These are phyloP conservation scores for Rhododendron simsii DNA, from an alignment of 148 eudicot species.

Conservation along the genomic window DNA sequence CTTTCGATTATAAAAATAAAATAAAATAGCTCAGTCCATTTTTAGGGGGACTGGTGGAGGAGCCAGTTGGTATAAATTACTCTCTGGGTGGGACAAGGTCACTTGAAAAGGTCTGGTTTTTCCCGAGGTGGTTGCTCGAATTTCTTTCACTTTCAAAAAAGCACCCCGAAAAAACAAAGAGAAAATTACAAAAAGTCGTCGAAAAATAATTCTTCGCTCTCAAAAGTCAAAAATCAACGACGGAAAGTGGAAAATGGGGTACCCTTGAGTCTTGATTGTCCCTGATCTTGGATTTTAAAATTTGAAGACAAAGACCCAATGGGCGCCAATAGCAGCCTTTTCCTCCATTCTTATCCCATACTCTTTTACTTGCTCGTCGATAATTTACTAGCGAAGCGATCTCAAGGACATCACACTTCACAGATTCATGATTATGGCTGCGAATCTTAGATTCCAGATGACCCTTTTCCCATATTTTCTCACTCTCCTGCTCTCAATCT, in stretches of 20 bases:
- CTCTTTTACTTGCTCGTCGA: background rate
- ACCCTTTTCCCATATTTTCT: background rate
- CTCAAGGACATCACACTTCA: background rate
- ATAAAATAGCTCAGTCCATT: too few species aligned
- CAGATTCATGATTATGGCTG: background rate
- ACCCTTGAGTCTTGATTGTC: background rate
- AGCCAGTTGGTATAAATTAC: too few species aligned
- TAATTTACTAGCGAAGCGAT: background rate
- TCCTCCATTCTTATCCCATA: background rate
- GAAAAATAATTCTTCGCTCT: too few species aligned
- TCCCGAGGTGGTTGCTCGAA: too few species aligned
- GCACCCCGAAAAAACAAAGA: background rate
- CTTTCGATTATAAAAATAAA: too few species aligned
- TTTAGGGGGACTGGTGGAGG: too few species aligned
- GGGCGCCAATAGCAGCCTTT: background rate
- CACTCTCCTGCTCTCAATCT: slow-evolving; percentile 1
- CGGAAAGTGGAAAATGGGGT: background rate
- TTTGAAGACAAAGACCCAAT: background rate
- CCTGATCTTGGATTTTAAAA: background rate
- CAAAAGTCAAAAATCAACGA: background rate
- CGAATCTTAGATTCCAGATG: background rate
- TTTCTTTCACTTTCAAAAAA: too few species aligned
- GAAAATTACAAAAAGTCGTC: background rate
- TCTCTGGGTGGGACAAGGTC: too few species aligned
- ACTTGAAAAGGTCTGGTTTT: too few species aligned